Conservation (phyloP, 176 grass and related monocot genomes). For the Zoysia pacifica region DNA sequence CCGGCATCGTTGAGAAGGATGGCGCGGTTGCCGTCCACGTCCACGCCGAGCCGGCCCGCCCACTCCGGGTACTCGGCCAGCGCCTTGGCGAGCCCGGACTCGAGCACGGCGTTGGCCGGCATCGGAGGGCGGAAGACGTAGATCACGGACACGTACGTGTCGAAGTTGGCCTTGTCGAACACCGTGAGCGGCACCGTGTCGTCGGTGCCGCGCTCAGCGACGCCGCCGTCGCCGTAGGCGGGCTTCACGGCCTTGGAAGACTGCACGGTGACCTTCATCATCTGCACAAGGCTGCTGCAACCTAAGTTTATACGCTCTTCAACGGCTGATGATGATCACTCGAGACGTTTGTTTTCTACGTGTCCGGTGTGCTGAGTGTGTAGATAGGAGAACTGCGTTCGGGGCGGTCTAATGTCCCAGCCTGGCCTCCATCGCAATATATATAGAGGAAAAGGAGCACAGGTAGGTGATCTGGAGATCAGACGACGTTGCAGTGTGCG, state of each 20-base stretch:
- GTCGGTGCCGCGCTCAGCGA: background rate
- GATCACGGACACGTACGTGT: background rate
- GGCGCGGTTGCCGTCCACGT: background rate
- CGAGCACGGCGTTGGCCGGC: background rate
- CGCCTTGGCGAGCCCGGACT: background rate
- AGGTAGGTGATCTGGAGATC: background rate
- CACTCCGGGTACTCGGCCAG: constrained; percentile 17
- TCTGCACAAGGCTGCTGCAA: background rate
- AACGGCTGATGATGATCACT: background rate
- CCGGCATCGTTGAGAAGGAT: background rate
- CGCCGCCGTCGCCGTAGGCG: background rate
- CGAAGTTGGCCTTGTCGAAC: constrained; percentile 2
- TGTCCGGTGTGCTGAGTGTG: background rate
- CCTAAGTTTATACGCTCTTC: background rate
- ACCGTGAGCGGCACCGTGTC: background rate
- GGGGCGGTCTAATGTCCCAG: background rate
- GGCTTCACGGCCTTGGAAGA: constrained; percentile 1
- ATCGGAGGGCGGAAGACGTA: background rate
- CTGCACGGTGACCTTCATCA: constrained; percentile 12
- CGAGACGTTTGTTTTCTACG: background rate
- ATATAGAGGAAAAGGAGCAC: background rate
- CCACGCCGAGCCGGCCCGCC: background rate
- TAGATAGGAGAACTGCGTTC: background rate
- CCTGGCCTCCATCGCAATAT: background rate
- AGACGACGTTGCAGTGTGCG: background rate